A percentile compares a stretch with the other conserved stretches of the same genome.
phyloP scores from a whole-genome alignment of 1,284 basidiomycete species.

The Heterobasidion occidentale region DNA sequence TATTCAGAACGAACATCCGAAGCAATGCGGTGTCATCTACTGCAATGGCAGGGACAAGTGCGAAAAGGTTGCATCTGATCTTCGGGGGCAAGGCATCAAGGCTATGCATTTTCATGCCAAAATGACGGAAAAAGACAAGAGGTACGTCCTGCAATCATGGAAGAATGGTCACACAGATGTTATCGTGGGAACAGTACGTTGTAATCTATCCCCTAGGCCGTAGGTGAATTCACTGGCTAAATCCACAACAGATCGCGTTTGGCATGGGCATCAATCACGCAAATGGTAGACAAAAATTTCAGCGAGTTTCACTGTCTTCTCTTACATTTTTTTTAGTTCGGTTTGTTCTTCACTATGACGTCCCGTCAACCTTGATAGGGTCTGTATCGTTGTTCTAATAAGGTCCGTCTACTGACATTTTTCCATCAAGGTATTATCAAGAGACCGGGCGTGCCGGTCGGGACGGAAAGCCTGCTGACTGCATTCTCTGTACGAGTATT shows the following conservation, averaged over 20 bases:
- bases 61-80: conserved; percentile 68
- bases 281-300: conserved; percentile 39
- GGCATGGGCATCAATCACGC: conserved; percentile 98
- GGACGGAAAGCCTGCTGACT: conserved; percentile 61
- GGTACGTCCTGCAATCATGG: conserved; percentile 68
- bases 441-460: conserved; percentile 83
- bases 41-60: conserved; percentile 68
- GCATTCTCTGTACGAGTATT: conserved; percentile 41
- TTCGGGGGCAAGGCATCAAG: conserved; percentile 50
- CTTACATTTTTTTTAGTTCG: conserved; percentile 40
- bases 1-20: conserved; percentile 53
- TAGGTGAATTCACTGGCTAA: conserved; percentile 1
- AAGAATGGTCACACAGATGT: conserved; percentile 67
- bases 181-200: conserved; percentile 81
- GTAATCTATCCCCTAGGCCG: not conserved
- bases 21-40: conserved; percentile 84
- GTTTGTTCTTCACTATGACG: conserved; percentile 70
- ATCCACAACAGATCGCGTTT: conserved; percentile 56
- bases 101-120: conserved; percentile 88
- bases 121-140: conserved; percentile 60
- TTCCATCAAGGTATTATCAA: conserved; percentile 57
- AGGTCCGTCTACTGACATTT: not conserved
- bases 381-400: conserved; percentile 15
- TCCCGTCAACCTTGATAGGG: conserved; percentile 68
- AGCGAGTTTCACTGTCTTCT: not conserved